phyloP scores from a whole-genome alignment of 306 rosid species.

The Cicer pinnatifidum region DNA sequence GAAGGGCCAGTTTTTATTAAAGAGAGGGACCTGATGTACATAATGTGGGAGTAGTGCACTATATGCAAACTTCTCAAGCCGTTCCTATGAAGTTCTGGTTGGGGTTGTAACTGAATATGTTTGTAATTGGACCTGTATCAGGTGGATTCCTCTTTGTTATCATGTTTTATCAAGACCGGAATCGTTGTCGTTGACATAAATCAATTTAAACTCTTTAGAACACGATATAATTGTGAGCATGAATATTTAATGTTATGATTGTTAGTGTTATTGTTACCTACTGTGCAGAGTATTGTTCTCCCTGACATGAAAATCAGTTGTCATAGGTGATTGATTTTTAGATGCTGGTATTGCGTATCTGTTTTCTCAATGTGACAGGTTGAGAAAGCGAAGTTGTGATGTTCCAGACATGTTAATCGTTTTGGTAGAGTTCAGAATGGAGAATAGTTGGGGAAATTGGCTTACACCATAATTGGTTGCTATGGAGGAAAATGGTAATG shows the following conservation, averaged over 20 bases:
- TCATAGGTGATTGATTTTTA: not conserved
- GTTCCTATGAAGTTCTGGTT: constrained; percentile 9
- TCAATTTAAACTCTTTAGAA: not conserved
- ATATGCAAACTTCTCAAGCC: constrained; percentile 42
- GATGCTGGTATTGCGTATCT: not conserved
- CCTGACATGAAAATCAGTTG: not conserved
- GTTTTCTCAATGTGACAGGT: not conserved
- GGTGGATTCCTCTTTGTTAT: constrained; percentile 12
- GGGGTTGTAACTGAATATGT: not conserved
- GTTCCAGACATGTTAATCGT: not conserved
- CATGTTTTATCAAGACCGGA: not conserved
- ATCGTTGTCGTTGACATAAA: not conserved
- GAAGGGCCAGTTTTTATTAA: constrained; percentile 27
- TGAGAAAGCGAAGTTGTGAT: not conserved
- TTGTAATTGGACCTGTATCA: constrained; percentile 24
- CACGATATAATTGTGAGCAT: not conserved
- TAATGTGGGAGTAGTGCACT: constrained; percentile 35
- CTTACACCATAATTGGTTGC: no score
- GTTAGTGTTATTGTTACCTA: not conserved
- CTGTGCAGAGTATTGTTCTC: not conserved
- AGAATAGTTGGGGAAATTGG: no score
- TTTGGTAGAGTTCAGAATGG: no score
- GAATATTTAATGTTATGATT: constrained; percentile 24
- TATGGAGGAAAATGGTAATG: no score
- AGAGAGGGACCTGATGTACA: constrained; percentile 41